Evolutionary conservation across 2,329 filamentous ascomycete genomes (phyloP).

Genomic region (Pyricularia sp.): DNA sequence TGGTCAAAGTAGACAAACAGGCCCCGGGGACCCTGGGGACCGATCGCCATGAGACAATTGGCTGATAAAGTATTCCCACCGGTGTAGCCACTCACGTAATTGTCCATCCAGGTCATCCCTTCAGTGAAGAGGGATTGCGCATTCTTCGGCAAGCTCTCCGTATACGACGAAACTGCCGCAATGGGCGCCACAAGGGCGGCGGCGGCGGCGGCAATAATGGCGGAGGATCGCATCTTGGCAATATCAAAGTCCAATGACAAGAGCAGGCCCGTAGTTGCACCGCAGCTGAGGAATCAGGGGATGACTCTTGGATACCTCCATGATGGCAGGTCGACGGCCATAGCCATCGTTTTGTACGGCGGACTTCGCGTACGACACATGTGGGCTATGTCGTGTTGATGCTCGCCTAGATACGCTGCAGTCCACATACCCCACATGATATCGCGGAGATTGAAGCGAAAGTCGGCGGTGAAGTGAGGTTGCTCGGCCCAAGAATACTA

Average conservation of each 20-base stretch:
- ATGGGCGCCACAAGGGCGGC: not conserved
- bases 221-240: not conserved
- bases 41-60: not conserved
- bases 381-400: not conserved
- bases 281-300: not conserved
- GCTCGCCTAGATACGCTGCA: not conserved
- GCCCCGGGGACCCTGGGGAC: not conserved
- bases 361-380: not conserved
- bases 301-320: not conserved
- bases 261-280: not conserved
- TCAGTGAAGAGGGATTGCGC: slow-evolving; percentile 4
- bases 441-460: not conserved
- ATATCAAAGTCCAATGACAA: not conserved
- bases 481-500: not conserved
- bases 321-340: not conserved
- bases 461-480: not conserved
- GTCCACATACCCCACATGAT: not conserved
- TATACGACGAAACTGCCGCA: not conserved
- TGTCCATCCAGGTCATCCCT: slow-evolving; percentile 3
- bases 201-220: slow-evolving; percentile 2
- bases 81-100: not conserved
- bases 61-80: not conserved
- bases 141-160: not conserved
- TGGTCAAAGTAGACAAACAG: not conserved
- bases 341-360: not conserved